Evolutionary conservation across 2,329 filamentous ascomycete species (phyloP).

Genomic region (Colletotrichum neosansevieriae): DNA sequence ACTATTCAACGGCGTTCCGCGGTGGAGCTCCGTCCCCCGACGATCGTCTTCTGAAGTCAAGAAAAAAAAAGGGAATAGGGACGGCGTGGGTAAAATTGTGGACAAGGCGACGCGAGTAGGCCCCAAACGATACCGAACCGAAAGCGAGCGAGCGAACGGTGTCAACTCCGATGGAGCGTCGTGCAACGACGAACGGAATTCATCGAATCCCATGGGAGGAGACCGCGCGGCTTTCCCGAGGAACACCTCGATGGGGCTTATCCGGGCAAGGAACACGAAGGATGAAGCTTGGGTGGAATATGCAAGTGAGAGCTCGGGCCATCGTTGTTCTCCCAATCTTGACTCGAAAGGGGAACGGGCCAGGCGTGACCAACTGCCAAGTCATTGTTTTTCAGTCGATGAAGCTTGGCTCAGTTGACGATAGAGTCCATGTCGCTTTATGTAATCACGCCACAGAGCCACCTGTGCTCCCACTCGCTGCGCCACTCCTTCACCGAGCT

Average conservation of each 20-base stretch:
- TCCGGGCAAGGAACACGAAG: not conserved
- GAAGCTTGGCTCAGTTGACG: slow-evolving; percentile 6
- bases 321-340: slow-evolving; percentile 1
- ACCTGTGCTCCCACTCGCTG: slow-evolving; percentile 5
- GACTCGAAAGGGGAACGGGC: slow-evolving; percentile 8
- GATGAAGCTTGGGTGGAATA: not conserved
- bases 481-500: slow-evolving; percentile 22
- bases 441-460: slow-evolving; percentile 8
- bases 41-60: not conserved
- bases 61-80: not conserved
- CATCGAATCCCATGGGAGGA: slow-evolving; percentile 1
- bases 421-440: not conserved
- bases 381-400: not conserved
- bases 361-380: slow-evolving; percentile 23
- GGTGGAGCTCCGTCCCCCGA: not conserved
- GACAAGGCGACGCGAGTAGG: not conserved
- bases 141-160: slow-evolving; percentile 3
- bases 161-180: not conserved
- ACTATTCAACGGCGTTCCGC: not conserved
- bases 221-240: slow-evolving; percentile 16
- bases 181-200: not conserved
- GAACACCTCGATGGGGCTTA: not conserved
- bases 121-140: slow-evolving; percentile 5
- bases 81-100: not conserved
- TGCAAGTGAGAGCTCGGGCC: not conserved